Percentiles rank a stretch among this genome's conserved stretches.
These are phyloP conservation scores for Rubia yunnanensis DNA, from an alignment of 257 asterid genomes.

Conservation along the genomic window DNA sequence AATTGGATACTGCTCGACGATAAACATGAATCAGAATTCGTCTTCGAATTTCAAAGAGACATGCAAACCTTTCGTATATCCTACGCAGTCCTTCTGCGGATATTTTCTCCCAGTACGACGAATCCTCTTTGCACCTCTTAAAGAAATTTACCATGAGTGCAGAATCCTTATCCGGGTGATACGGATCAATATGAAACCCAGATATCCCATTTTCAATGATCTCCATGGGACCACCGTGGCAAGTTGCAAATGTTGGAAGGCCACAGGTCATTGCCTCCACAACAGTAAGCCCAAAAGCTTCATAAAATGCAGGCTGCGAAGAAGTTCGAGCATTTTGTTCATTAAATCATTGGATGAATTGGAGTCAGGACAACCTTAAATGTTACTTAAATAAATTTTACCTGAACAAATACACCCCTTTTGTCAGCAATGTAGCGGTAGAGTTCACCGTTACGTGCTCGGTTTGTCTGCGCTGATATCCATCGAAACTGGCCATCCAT, in stretches of 20 bases:
- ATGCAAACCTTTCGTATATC: constrained; percentile 49
- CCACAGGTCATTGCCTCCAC: constrained; percentile 97
- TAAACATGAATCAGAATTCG: not conserved
- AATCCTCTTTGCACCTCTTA: constrained; percentile 53
- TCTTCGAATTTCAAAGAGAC: not conserved
- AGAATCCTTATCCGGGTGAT: constrained; percentile 72
- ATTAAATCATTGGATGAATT: not conserved
- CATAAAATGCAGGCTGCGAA: constrained; percentile 82
- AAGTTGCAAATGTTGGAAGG: constrained; percentile 85
- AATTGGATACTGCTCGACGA: not conserved
- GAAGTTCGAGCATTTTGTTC: constrained; percentile 2
- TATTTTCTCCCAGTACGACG: constrained; percentile 56
- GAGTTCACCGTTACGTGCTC: constrained; percentile 89
- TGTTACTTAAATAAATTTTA: constrained; percentile 5
- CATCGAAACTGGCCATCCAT: constrained; percentile 74
- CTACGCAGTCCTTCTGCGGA: constrained; percentile 51
- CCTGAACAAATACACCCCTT: constrained; percentile 95
- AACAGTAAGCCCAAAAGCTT: constrained; percentile 97
- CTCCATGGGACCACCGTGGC: constrained; percentile 94
- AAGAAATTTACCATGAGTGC: constrained; percentile 62
- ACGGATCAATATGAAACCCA: constrained; percentile 90
- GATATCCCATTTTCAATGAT: constrained; percentile 83
- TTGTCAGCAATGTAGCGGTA: constrained; percentile 92
- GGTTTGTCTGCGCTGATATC: constrained; percentile 74
- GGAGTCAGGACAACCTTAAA: not conserved